Base-by-base conservation (phyloP, 2,329 filamentous ascomycete genomes). In the Keithomyces neogunnii region DNA sequence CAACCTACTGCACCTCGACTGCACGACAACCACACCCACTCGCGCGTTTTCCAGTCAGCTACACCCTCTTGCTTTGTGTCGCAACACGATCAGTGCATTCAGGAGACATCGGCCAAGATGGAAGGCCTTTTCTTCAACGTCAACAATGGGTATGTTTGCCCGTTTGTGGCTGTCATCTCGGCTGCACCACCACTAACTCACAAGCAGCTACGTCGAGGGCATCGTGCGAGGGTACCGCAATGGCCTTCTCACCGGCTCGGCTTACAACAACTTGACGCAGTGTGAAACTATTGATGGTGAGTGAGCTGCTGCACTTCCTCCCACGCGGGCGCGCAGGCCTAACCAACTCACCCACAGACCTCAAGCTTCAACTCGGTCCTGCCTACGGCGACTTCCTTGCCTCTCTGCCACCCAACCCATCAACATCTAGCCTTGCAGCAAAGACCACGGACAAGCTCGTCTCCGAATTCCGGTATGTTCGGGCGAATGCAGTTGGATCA, bases 381-480 rank as follows among this genome's bases (percentile, higher is more conserved):
- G 86, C 93, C 48, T 99, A 99, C 64, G 93, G 95, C 72, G 93
- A 99, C 73, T 96, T 96, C 72, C 89, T 99, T 59, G 85, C 89
- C 59, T 84, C 89, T 56, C 85, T 99, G 48, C 91, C 93, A 52
- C 93, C 93, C 33, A 97, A 97, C 71, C 92, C 93, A 52, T 97
- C 93, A 45, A 99, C 93, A 39, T 97, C 93, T 57, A 85, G 87
- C 59, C 88, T 99, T 60, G 93, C 93, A 54, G 83, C 88, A 62
- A 96, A 93, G 76, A 93, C 93, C 51, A 96, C 93, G 63, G 93
- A 99, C 68, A 99, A 99, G 76, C 85, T 99, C 58, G 92, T 99
- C 57, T 86, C 91, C 59, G 93, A 99, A 70, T 99, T 99, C 70
- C 86, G 90, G 66, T 99, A 99, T 69, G 80, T 99, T 45, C 89